A percentile compares a stretch with the other conserved stretches of the same genome.
Conservation (phyloP, 345 rosid genomes). For the Excoecaria cochinchinensis region DNA sequence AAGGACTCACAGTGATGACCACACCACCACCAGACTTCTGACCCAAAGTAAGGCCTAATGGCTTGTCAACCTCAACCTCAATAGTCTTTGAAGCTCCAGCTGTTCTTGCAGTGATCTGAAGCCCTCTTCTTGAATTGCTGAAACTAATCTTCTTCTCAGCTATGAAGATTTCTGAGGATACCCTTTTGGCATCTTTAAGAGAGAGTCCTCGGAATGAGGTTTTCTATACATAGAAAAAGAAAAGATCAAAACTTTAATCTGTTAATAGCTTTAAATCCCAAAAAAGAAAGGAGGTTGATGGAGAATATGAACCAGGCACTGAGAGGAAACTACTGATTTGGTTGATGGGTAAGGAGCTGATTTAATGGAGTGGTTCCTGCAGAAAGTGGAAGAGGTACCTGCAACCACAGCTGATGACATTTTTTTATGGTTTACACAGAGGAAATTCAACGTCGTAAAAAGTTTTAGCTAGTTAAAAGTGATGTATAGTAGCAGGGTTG, state of each 20-base stretch:
- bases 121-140: slow-evolving; percentile 30
- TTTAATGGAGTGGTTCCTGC: slow-evolving; percentile 25
- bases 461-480: too few species aligned
- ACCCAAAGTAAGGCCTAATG: slow-evolving; percentile 86
- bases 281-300: background rate
- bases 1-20: slow-evolving; percentile 67
- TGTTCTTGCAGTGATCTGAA: slow-evolving; percentile 61
- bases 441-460: too few species aligned
- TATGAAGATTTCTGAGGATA: slow-evolving; percentile 40
- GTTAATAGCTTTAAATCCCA: background rate
- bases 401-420: slow-evolving; percentile 39
- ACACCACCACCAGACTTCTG: slow-evolving; percentile 92
- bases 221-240: slow-evolving; percentile 38
- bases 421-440: background rate
- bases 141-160: slow-evolving; percentile 26
- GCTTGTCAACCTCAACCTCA: slow-evolving; percentile 97
- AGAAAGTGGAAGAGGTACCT: slow-evolving; percentile 32
- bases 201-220: slow-evolving; percentile 62
- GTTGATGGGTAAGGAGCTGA: slow-evolving; percentile 18
- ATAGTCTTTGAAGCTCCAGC: slow-evolving; percentile 71
- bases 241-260: background rate
- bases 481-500: too few species aligned
- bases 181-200: slow-evolving; percentile 58
- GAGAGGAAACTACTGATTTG: slow-evolving; percentile 21
- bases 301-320: slow-evolving; percentile 23